A percentile compares a stretch with the other conserved stretches of the same genome.
Evolutionary conservation across 345 rosid genomes (phyloP).

Genomic region (Heritiera fomes): DNA sequence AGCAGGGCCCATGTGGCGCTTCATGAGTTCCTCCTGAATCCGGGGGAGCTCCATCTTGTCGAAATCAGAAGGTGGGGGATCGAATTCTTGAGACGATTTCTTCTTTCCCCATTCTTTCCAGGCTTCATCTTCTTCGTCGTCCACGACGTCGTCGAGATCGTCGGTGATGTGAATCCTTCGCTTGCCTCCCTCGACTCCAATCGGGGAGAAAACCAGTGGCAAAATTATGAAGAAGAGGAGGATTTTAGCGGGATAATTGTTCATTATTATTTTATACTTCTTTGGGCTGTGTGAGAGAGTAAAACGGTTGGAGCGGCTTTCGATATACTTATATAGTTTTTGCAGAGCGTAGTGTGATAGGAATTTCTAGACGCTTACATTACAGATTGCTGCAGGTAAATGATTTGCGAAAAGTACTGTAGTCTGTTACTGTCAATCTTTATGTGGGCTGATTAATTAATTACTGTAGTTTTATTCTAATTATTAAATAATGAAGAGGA

Average conservation of each 20-base stretch:
- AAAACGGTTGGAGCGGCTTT: too few relatives aligned
- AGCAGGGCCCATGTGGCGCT: slow-evolving; percentile 59
- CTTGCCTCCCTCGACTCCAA: slow-evolving; percentile 48
- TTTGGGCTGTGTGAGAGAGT: too few relatives aligned
- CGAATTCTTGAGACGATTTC: slow-evolving; percentile 37
- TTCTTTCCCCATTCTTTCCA: slow-evolving; percentile 93
- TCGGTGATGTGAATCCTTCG: slow-evolving; percentile 73
- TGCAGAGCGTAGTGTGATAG: neutral
- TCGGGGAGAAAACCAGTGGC: slow-evolving; percentile 22
- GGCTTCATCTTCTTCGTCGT: slow-evolving; percentile 87
- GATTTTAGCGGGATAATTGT: slow-evolving; percentile 1
- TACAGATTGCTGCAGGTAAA: neutral
- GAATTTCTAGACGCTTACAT: neutral
- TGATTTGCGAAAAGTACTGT: neutral
- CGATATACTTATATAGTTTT: too few relatives aligned
- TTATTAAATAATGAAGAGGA: too few relatives aligned
- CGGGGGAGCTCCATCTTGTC: slow-evolving; percentile 51
- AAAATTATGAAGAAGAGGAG: slow-evolving; percentile 27
- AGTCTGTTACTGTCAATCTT: neutral
- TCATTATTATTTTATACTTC: neutral
- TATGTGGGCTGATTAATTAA: neutral
- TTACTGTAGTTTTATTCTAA: too few relatives aligned
- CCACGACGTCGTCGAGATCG: slow-evolving; percentile 82
- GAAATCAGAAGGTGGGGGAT: slow-evolving; percentile 70
- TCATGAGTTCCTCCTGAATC: slow-evolving; percentile 69